Conservation (phyloP, 176 grass and related monocot genomes). For the Chloris gayana region DNA sequence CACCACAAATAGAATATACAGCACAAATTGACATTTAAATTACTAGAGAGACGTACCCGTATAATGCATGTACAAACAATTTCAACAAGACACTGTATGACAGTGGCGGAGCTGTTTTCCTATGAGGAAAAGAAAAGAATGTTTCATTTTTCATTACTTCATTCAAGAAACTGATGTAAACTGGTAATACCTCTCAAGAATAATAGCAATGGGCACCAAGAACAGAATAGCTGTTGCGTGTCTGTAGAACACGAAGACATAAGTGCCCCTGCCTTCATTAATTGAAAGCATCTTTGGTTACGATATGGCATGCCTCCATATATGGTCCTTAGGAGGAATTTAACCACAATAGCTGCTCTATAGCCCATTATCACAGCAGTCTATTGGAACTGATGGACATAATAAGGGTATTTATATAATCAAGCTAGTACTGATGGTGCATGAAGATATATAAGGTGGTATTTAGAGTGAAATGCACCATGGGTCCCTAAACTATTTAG, state of each 20-base stretch:
- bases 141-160: not conserved
- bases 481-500: too few species aligned
- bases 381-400: not conserved
- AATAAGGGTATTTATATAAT: slow-evolving; percentile 12
- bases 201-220: slow-evolving; percentile 44
- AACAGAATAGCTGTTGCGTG: slow-evolving; percentile 31
- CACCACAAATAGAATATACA: too few species aligned
- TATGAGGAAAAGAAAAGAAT: slow-evolving; percentile 4
- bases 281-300: slow-evolving; percentile 43
- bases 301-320: slow-evolving; percentile 51
- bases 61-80: slow-evolving; percentile 43
- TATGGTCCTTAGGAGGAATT: slow-evolving; percentile 36
- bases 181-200: slow-evolving; percentile 48
- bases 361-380: slow-evolving; percentile 28
- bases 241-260: slow-evolving; percentile 60
- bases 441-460: too few species aligned
- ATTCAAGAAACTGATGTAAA: not conserved
- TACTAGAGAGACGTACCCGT: slow-evolving; percentile 35
- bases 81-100: slow-evolving; percentile 28
- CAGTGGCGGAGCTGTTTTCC: slow-evolving; percentile 47
- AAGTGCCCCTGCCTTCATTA: slow-evolving; percentile 34
- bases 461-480: too few species aligned
- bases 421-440: too few species aligned
- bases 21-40: not conserved
- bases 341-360: slow-evolving; percentile 12